These are phyloP conservation scores for Cardiosporidium cionae DNA, from an alignment of 169 alveolate genomes.

Conservation along the genomic window DNA sequence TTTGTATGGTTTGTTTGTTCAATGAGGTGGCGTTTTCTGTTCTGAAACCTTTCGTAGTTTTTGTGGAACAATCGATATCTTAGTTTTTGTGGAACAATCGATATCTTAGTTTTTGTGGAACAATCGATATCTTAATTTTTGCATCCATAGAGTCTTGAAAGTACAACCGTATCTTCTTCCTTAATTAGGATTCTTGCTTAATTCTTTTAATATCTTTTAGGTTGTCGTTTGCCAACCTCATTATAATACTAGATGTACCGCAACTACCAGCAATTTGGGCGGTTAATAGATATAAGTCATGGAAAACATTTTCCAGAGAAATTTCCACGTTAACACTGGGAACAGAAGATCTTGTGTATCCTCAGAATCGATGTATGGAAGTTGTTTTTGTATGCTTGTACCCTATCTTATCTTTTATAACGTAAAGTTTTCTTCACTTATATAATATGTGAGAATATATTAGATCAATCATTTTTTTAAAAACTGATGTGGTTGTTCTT, in stretches of 20 bases:
- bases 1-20: no score
- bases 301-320: not conserved
- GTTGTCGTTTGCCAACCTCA: not conserved
- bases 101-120: not conserved
- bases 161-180: not conserved
- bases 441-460: no score
- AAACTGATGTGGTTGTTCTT: no score
- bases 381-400: no score
- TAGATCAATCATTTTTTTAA: no score
- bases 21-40: not conserved
- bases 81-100: not conserved
- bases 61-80: not conserved
- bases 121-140: not conserved
- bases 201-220: not conserved
- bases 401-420: no score
- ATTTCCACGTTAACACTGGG: not conserved
- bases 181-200: not conserved
- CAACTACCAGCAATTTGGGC: not conserved
- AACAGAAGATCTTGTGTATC: not conserved
- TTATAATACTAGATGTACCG: not conserved
- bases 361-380: not conserved
- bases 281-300: not conserved
- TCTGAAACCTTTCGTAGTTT: not conserved
- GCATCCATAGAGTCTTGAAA: not conserved
- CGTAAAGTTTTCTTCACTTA: no score